Percentiles rank a stretch among this genome's conserved stretches.
Conservation (phyloP, 1,139 yeast genomes). For the Candida tetrigidarum region DNA sequence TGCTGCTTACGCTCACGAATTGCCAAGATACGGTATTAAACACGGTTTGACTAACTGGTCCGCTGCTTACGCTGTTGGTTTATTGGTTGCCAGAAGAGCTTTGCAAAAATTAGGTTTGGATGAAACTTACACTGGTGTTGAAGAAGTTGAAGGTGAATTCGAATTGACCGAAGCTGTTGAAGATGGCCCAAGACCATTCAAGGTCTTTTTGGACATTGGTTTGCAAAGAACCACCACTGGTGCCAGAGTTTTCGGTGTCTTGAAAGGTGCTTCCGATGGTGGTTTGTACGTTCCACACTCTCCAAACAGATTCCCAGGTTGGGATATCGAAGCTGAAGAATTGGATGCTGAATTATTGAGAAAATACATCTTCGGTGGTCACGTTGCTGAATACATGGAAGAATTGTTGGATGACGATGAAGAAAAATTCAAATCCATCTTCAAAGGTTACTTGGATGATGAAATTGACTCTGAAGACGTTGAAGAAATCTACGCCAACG, state of each 20-base stretch:
- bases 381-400: slow-evolving; percentile 99
- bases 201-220: slow-evolving; percentile 99
- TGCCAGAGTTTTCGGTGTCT: slow-evolving; percentile 99
- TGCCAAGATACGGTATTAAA: slow-evolving; percentile 96
- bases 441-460: slow-evolving; percentile 96
- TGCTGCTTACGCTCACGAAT: slow-evolving; percentile 99
- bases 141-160: slow-evolving; percentile 99
- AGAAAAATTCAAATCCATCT: slow-evolving; percentile 96
- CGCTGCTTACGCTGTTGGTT: slow-evolving; percentile 99
- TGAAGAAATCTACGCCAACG: slow-evolving; percentile 94
- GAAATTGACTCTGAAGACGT: slow-evolving; percentile 96
- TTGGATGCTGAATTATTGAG: slow-evolving; percentile 97
- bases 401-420: slow-evolving; percentile 99
- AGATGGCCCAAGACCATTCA: slow-evolving; percentile 99
- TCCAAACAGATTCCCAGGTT: slow-evolving; percentile 99
- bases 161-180: slow-evolving; percentile 98
- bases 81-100: slow-evolving; percentile 99
- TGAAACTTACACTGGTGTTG: slow-evolving; percentile 98
- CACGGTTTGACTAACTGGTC: slow-evolving; percentile 99
- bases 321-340: slow-evolving; percentile 99
- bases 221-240: slow-evolving; percentile 99
- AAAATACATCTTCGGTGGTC: slow-evolving; percentile 99
- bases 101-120: slow-evolving; percentile 97
- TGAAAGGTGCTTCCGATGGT: slow-evolving; percentile 99
- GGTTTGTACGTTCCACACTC: slow-evolving; percentile 99